Evolutionary conservation across 139 green algal species (phyloP), one percentile per base, ranked within the genome.

Genomic region (Gonium pectorale): DNA sequence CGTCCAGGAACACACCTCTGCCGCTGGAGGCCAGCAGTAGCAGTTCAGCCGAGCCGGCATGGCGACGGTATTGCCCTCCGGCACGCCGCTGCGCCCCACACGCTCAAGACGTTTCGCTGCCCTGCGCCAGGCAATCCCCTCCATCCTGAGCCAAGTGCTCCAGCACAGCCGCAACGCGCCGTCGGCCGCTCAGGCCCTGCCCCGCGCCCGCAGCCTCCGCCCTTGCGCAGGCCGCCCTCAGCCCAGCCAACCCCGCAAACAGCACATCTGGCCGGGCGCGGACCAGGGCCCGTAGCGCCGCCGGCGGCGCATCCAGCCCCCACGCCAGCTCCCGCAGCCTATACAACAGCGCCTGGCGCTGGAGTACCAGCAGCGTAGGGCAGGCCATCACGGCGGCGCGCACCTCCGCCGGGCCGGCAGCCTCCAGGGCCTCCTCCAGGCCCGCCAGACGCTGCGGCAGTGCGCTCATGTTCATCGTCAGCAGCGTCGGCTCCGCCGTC

Each of bases 321-420:
- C 41, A 83, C 22, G n/a, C 33, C n/a, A 83, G 43, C 62, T 83
- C 41, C 77, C 29, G 62, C 62, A 83, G n/a, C 43, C 43, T n/a
- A 22, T 83, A 22, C 62, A 33, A 19, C 62, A 83, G 31, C 43
- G 46, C 44, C 21, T 1, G 31, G 0, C 43, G 77, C 77, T 63
- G 77, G 3, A 66, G 15, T 62, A 73, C 43, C 43, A 83, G 62
- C 77, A 83, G 62, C 41, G 44, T 21, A 0, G 77, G 77, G 11
- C 43, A 70, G 7, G 41, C 33, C 31, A 63, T 43, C 60, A 38
- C 60, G 22, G 41, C 63, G 22, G 19, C 43, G 1, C 33, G 43
- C 15, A 26, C 77, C 43, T 49, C 31, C 15, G 9, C 5, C 60
- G 73, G 31, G 24, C 43, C 38, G 4, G 2, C 9, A 3, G 43